Base-by-base conservation (phyloP, 805 yeast species). In the Lipomyces kockii region DNA sequence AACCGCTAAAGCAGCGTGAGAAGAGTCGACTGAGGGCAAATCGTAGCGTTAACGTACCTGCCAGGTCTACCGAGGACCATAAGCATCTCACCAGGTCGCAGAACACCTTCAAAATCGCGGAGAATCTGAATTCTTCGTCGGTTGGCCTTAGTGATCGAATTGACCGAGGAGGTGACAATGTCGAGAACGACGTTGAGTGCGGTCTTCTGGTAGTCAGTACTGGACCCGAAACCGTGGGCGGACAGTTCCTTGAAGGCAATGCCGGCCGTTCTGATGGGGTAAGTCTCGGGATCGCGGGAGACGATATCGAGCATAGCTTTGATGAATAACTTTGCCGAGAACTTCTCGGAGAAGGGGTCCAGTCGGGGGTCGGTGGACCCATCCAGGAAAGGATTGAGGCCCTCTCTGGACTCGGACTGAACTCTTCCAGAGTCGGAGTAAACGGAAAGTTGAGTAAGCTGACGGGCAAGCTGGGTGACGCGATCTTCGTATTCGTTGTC, bases 1-100 rank as follows among this genome's bases (percentile, higher is more conserved):
- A 87, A 55, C 91, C 91, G 49, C 89, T 83, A 74, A 11, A 11
- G n/a, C 29, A 11, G 17, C 17, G 39, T 27, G 53, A 29, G 35
- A 25, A 29, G 20, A 46, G 17, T 7, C 14, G 43, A 25, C 27
- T 37, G 54, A 34, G 43, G 29, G 25, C 32, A 39, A 22, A 46
- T 52, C 3, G 25, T 32, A 52, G 37, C 11, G 78, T 29, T 80
- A 2, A 56, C 63, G 14, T 35, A 65, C 69, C 64, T 60, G 53
- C 94, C 94, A 0, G 94, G 94, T 77, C 93, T 84, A 65, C 95
- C 94, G 58, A 89, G 80, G 11, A 89, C 93, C 63, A 89, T 90
- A 4, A 89, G 85, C 58, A 88, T 81, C 69, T 88, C 88, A 64
- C 92, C 92, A 1, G 92, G 89, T 63, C 79, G 80, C 52, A 85